These are phyloP conservation scores for Ziziphus jujuba DNA, from an alignment of 306 rosid genomes.

Conservation along the genomic window DNA sequence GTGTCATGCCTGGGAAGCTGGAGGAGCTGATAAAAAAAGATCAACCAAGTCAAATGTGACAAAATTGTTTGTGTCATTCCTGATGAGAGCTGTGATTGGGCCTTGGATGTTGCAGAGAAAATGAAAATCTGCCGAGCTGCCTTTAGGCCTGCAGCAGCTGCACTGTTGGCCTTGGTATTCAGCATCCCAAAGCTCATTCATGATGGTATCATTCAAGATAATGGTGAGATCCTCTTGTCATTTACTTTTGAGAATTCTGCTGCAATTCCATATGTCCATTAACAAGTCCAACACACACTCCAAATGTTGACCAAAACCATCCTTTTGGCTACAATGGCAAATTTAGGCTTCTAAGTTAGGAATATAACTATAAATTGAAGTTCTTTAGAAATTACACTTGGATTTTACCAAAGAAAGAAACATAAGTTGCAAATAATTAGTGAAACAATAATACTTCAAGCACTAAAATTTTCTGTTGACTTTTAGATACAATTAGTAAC, in stretches of 20 bases:
- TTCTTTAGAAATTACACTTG: no score
- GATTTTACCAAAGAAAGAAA: no score
- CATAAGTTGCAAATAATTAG: no score
- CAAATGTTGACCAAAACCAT: background rate
- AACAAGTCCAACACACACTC: background rate
- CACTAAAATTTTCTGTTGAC: no score
- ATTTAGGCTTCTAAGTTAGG: background rate
- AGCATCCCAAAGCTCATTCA: constrained; percentile 34
- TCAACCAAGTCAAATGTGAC: constrained; percentile 24
- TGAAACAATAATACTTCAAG: no score
- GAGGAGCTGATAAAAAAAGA: constrained; percentile 42
- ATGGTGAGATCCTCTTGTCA: constrained; percentile 34
- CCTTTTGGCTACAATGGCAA: background rate
- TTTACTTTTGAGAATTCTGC: background rate
- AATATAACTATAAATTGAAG: no score
- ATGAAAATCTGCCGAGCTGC: constrained; percentile 39
- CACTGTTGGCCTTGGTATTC: constrained; percentile 26
- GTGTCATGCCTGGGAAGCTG: constrained; percentile 43
- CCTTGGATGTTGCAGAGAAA: constrained; percentile 48
- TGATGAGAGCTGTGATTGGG: constrained; percentile 39
- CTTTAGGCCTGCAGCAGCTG: constrained; percentile 49
- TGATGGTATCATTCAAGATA: constrained; percentile 33
- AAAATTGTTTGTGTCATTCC: constrained; percentile 40
- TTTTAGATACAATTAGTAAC: no score
- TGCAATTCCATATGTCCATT: background rate